phyloP scores from a whole-genome alignment of 2,329 filamentous ascomycete species.

The Juglanconis sp. region DNA sequence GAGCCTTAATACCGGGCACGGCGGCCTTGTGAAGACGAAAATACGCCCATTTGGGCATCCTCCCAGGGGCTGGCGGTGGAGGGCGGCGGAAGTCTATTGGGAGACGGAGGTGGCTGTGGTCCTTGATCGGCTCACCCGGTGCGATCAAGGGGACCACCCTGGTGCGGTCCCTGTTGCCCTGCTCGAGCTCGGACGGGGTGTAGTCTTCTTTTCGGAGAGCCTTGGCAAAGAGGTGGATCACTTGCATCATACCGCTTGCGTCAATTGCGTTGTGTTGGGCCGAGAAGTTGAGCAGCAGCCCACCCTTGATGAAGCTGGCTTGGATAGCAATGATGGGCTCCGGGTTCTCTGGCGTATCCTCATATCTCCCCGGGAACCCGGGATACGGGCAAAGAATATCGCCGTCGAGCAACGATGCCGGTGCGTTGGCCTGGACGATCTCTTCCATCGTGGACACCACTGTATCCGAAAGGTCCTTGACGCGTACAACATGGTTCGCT shows the following conservation, averaged over 20 bases:
- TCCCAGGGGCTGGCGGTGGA: not conserved
- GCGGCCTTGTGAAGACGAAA: not conserved
- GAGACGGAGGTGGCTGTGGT: no score
- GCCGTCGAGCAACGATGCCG: constrained; percentile 29
- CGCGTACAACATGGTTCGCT: constrained; percentile 19
- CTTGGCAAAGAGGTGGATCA: constrained; percentile 23
- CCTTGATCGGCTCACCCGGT: not conserved
- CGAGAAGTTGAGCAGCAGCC: constrained; percentile 25
- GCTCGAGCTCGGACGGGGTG: constrained; percentile 19
- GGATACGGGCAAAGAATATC: constrained; percentile 25
- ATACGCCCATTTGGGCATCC: not conserved
- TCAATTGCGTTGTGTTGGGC: constrained; percentile 31
- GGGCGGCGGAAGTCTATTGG: no score
- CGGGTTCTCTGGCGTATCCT: constrained; percentile 12
- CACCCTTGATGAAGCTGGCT: constrained; percentile 27
- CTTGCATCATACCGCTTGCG: constrained; percentile 25
- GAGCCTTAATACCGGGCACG: not conserved
- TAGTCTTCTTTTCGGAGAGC: constrained; percentile 12
- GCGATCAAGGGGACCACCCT: constrained; percentile 20
- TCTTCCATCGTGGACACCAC: constrained; percentile 20
- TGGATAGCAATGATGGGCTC: constrained; percentile 23
- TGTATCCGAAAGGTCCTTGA: constrained; percentile 20
- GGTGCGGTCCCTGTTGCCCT: constrained; percentile 22
- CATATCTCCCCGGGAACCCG: constrained; percentile 27
- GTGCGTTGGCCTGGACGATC: constrained; percentile 22